Evolutionary conservation across 768 basidiomycete species (phyloP).

Genomic region (Phlebiopsis gigantea): DNA sequence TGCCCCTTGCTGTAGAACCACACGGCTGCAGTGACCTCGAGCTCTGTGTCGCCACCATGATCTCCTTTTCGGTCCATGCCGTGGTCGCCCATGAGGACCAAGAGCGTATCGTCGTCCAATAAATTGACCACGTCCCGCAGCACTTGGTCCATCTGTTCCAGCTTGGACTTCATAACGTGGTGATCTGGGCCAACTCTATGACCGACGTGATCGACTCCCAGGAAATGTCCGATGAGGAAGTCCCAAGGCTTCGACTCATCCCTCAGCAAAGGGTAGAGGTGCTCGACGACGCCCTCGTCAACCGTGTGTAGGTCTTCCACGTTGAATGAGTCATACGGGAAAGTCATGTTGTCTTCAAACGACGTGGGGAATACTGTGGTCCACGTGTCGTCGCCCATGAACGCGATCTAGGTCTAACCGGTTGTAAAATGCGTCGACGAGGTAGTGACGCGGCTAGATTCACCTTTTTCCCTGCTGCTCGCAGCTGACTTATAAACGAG

Average conservation of each 20-base stretch:
- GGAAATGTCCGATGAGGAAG: conserved; percentile 85
- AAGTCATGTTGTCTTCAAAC: conserved; percentile 68
- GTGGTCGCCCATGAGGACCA: conserved; percentile 92
- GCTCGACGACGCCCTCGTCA: conserved; percentile 81
- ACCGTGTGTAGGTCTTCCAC: conserved; percentile 97
- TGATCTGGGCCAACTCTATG: conserved; percentile 92
- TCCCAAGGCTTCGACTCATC: conserved; percentile 56
- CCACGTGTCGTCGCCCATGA: conserved; percentile 99
- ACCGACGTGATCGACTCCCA: conserved; percentile 96
- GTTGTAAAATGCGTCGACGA: conserved; percentile 12
- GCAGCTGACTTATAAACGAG: conserved; percentile 74
- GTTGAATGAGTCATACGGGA: conserved; percentile 94
- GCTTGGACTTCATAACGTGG: conserved; percentile 77
- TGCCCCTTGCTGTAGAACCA: conserved; percentile 90
- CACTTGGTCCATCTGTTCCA: conserved; percentile 83
- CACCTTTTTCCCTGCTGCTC: conserved; percentile 55
- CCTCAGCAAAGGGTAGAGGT: conserved; percentile 77
- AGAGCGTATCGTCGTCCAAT: conserved; percentile 82
- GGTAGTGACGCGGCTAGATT: conserved; percentile 16
- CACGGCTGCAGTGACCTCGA: conserved; percentile 80
- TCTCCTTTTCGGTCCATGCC: conserved; percentile 96
- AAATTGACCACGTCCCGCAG: conserved; percentile 64
- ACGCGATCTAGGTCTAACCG: conserved; percentile 52
- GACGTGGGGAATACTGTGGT: conserved; percentile 76
- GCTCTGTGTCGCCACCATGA: conserved; percentile 85